Base-by-base conservation (phyloP, 2,329 filamentous ascomycete genomes). In the Ophiocordyceps camponoti-leonardi region DNA sequence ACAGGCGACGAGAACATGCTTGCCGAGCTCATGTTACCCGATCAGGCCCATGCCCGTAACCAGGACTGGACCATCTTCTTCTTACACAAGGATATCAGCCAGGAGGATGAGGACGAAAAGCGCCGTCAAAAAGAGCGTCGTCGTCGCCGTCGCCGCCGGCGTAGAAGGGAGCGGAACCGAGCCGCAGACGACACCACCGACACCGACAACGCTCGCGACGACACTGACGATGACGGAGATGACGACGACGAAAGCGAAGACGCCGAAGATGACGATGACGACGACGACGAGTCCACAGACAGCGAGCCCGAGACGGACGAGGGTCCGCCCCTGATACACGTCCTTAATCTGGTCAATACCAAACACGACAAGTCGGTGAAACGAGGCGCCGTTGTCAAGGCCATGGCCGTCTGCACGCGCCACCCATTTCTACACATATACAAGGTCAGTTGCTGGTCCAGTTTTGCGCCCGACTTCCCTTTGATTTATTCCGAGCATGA, bases 51-150 rank as follows among this genome's bases (percentile, higher is more conserved):
- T 65, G 79, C 92, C 49, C 78, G 92, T 37, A 90, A 84, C 57
- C 88, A 96, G 64, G 92, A 98, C 61, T 98, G 92, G 92, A 98
- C 92, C 40, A 94, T 96, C 46, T 98, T 98, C 68, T 98, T 98
- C 60, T 62, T 98, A 47, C 92, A 98, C 67, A 96, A 96, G 61
- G 92, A 98, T 61, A 85, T 81, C 4, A 88, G 79, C 49, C 79
- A 82, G 44, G 81, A 85, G 48, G 84, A 90, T 47, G 88, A 94
- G 49, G 83, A 87, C 28, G 75, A 79, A 47, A 82, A 86, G 53
- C 69, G 70, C 49, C 69, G 67, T 46, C 69, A 69, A 37, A 80
- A 74, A 51, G 67, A 71, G 55, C 68, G 71, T 52, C 66, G 72
- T 54, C 69, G 60, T 46, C 67, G 63, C 52, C 63, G 64, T 57